Base-by-base conservation (phyloP, 2,329 filamentous ascomycete genomes). In the Paecilomyces fulvus region DNA sequence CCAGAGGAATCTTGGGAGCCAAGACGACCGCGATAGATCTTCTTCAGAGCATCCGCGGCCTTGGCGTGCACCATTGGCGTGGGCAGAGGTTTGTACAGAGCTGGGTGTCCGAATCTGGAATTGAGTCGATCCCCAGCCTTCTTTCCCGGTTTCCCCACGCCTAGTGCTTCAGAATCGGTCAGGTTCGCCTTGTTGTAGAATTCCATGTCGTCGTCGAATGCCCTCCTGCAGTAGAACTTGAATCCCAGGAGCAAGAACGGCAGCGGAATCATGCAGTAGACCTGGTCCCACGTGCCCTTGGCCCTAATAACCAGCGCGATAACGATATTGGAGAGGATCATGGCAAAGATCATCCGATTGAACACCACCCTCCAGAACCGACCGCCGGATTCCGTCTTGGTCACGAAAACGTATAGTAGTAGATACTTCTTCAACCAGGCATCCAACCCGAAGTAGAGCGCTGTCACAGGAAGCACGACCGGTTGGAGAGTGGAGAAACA, bases 21-120 rank as follows among this genome's bases (percentile, higher is more conserved):
- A 1, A 95, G 75, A 3, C 92, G 86, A 10, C 92, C 92, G 23
- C 85, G 85, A 70, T 96, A 96, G 52, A 99, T 81, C 49, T 88
- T 84, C n/a, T 87, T 86, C 9, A 99, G 80, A 46, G 94, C 81
- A 58, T 94, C 91, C 65, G 94, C 89, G 2, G 90, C 90, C 73
- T 89, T 95, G 55, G 90, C 88, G 65, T 95, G 88, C 3, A 97
- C 92, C 92, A 97, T 96, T 2, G 92, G 92, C 0, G 91, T 95
- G 64, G 92, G 92, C 20, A 97, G 80, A 3, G 89, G 87, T 71
- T 88, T 89, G 77, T 94, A 96, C 14, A 97, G 80, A 3, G 89
- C 91, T 1, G 92, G 94, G 69, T 99, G 90, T 1, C 91, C 92
- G 68, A 96, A 99, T 25, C 85, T 58, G 83, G 87, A 55, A 91